phyloP scores from a whole-genome alignment of 495 filamentous ascomycete genomes.

The Penicillium subrubescens region DNA sequence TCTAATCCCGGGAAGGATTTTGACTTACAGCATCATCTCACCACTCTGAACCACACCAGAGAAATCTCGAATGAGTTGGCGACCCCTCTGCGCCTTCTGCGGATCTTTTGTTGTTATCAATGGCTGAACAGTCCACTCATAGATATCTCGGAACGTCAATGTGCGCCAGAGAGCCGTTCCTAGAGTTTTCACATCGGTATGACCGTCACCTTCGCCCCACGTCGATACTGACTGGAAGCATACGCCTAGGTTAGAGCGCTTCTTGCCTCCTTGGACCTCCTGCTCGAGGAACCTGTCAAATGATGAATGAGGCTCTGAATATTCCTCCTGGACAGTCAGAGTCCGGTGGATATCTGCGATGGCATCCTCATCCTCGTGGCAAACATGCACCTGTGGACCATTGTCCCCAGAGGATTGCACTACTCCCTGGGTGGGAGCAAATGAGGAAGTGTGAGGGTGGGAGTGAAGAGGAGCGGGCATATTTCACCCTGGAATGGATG shows the following conservation, averaged over 20 bases:
- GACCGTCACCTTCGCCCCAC: conserved; percentile 37
- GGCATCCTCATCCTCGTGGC: conserved; percentile 36
- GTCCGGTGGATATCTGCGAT: conserved; percentile 40
- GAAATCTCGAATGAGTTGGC: conserved; percentile 54
- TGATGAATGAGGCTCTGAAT: conserved; percentile 38
- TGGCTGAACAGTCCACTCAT: conserved; percentile 43
- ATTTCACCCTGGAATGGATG: conserved; percentile 8
- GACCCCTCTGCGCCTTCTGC: conserved; percentile 32
- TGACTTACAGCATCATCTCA: conserved; percentile 67
- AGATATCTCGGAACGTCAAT: conserved; percentile 38
- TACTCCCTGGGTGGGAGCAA: conserved; percentile 25
- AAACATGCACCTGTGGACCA: conserved; percentile 34
- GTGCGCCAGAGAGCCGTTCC: conserved; percentile 41
- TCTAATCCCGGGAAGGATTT: neutral
- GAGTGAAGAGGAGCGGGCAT: conserved; percentile 39
- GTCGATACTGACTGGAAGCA: conserved; percentile 43
- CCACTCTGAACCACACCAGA: conserved; percentile 69
- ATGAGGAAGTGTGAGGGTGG: conserved; percentile 27
- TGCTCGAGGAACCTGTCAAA: conserved; percentile 43
- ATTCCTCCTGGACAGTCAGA: conserved; percentile 29
- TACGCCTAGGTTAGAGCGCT: conserved; percentile 37
- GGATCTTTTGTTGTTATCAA: conserved; percentile 34
- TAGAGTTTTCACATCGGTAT: conserved; percentile 37
- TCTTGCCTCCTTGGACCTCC: conserved; percentile 35
- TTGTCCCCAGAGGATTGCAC: conserved; percentile 15